Percentiles rank a stretch among this genome's conserved stretches.
Evolutionary conservation across 345 rosid genomes (phyloP).

Genomic region (Camelina sativa): DNA sequence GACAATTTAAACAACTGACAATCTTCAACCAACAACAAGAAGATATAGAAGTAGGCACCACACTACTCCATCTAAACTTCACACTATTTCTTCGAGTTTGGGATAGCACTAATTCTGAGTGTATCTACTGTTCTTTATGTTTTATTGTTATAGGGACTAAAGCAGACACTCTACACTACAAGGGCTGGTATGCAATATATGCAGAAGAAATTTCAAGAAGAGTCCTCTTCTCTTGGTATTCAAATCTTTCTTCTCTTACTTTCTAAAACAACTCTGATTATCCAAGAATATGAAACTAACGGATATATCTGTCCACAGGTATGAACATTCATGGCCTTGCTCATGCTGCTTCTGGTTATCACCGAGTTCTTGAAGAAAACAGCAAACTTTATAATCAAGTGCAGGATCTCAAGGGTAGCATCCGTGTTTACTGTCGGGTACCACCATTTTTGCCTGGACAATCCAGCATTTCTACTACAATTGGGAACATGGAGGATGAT

Average conservation of each 20-base stretch:
- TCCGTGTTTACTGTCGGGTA: constrained; percentile 94
- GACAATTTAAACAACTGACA: constrained; percentile 53
- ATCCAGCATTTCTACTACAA: constrained; percentile 62
- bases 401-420: constrained; percentile 97
- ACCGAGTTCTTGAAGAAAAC: constrained; percentile 90
- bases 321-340: constrained; percentile 85
- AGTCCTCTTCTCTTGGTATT: constrained; percentile 77
- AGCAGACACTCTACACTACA: constrained; percentile 63
- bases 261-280: constrained; percentile 4
- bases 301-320: constrained; percentile 51
- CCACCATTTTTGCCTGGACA: constrained; percentile 85
- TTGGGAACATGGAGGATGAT: constrained; percentile 78
- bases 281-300: constrained; percentile 14
- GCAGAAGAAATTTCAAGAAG: constrained; percentile 85
- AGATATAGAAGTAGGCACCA: constrained; percentile 62
- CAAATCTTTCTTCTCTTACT: constrained; percentile 15
- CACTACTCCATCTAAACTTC: constrained; percentile 16
- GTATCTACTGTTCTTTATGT: constrained; percentile 13
- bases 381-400: constrained; percentile 94
- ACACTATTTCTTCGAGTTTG: background rate
- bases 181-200: constrained; percentile 92
- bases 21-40: constrained; percentile 76
- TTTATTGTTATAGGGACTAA: constrained; percentile 60
- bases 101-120: constrained; percentile 16
- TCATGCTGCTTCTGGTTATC: constrained; percentile 95